Conservation (phyloP, 345 rosid genomes). For the Gossypium mustelinum region DNA sequence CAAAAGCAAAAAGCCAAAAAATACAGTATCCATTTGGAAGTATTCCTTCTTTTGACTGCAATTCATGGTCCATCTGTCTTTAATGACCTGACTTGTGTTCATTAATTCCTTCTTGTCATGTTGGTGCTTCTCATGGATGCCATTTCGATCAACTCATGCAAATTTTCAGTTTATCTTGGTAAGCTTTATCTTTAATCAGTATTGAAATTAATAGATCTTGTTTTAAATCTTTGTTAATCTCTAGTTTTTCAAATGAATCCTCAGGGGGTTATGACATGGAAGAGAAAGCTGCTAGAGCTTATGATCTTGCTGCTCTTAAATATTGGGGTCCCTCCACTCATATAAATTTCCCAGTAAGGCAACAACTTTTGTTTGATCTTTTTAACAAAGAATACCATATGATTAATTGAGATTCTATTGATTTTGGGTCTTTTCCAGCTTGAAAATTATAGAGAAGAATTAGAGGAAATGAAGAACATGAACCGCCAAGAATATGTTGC, state of each 20-base stretch:
- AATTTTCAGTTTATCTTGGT: conserved; percentile 72
- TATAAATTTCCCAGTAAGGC: conserved; percentile 59
- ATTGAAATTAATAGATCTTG: neutral
- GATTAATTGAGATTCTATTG: too few relatives aligned
- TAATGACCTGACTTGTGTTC: conserved; percentile 33
- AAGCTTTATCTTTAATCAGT: conserved; percentile 20
- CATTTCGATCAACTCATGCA: conserved; percentile 29
- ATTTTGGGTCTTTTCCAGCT: conserved; percentile 30
- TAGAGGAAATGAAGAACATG: conserved; percentile 79
- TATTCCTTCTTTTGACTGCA: neutral
- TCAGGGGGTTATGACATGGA: conserved; percentile 88
- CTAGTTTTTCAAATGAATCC: neutral
- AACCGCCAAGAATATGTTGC: conserved; percentile 80
- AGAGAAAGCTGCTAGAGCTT: conserved; percentile 80
- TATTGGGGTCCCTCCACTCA: conserved; percentile 82
- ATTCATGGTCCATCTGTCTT: neutral
- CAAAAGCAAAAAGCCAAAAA: neutral
- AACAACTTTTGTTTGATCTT: neutral
- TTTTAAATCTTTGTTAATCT: neutral
- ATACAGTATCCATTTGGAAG: neutral
- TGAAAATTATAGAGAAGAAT: conserved; percentile 53
- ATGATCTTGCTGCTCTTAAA: conserved; percentile 82
- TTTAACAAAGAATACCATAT: neutral
- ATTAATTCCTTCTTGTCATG: neutral
- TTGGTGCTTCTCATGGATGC: conserved; percentile 29